Conservation (phyloP, 2,329 filamentous ascomycete species). For the Remersonia thermophila region DNA sequence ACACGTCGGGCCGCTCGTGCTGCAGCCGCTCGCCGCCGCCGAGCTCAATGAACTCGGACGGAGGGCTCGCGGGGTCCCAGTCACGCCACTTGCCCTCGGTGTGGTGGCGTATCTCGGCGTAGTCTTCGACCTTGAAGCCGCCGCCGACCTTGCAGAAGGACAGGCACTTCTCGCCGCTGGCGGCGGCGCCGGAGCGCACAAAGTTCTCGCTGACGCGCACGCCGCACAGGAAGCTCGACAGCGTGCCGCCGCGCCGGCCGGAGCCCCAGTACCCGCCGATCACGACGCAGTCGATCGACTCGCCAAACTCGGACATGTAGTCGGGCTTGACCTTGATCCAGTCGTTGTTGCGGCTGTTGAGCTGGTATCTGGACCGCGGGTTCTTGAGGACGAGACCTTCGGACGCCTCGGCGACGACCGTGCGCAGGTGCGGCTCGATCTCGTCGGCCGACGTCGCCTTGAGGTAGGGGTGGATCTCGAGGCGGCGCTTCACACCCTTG, state of each 20-base stretch:
- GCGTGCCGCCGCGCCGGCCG: slow-evolving; percentile 65
- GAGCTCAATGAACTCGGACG: slow-evolving; percentile 66
- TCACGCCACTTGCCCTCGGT: slow-evolving; percentile 87
- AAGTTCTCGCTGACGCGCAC: slow-evolving; percentile 62
- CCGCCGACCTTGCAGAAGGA: slow-evolving; percentile 99
- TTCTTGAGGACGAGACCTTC: slow-evolving; percentile 94
- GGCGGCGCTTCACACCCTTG: slow-evolving; percentile 54
- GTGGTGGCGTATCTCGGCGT: slow-evolving; percentile 65
- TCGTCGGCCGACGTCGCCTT: slow-evolving; percentile 54
- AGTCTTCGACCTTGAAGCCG: slow-evolving; percentile 76
- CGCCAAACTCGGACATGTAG: slow-evolving; percentile 94
- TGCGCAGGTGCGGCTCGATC: slow-evolving; percentile 67
- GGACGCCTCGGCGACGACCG: slow-evolving; percentile 73
- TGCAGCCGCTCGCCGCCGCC: slow-evolving; percentile 61
- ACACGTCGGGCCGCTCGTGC: slow-evolving; percentile 73
- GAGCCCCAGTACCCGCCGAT: slow-evolving; percentile 90
- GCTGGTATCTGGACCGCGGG: slow-evolving; percentile 69
- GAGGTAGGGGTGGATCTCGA: slow-evolving; percentile 70
- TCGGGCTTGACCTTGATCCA: slow-evolving; percentile 99
- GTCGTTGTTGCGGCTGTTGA: slow-evolving; percentile 85
- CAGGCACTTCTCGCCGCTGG: slow-evolving; percentile 61
- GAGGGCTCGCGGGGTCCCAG: slow-evolving; percentile 70
- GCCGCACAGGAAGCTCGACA: slow-evolving; percentile 86
- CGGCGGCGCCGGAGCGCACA: slow-evolving; percentile 35
- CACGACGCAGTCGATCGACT: slow-evolving; percentile 79